Conservation (phyloP, 2,329 filamentous ascomycete species). For the Alternaria consortialis region DNA sequence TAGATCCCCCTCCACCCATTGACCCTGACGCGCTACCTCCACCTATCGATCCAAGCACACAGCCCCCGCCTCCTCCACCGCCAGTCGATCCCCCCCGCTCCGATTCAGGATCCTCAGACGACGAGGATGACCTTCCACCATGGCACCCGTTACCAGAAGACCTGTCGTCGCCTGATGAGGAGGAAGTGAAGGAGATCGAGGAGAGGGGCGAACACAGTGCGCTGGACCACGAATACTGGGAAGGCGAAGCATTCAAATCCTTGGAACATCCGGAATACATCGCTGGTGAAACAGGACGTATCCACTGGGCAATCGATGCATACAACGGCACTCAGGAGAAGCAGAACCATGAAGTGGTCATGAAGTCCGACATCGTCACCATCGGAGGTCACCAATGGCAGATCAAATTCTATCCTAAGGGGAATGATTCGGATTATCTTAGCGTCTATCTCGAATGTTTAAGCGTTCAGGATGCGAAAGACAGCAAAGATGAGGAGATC, state of each 20-base stretch:
- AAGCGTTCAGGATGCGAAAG: conserved; percentile 50
- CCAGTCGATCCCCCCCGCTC: conserved; percentile 41
- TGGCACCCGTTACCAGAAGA: conserved; percentile 68
- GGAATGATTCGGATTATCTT: conserved; percentile 66
- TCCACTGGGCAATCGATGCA: conserved; percentile 67
- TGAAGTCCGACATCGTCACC: conserved; percentile 65
- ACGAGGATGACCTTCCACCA: conserved; percentile 49
- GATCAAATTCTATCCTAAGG: conserved; percentile 71
- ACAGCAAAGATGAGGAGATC: conserved; percentile 7
- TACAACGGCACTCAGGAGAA: conserved; percentile 69
- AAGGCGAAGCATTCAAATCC: conserved; percentile 63
- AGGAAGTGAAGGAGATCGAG: conserved; percentile 67
- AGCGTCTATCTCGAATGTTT: conserved; percentile 70
- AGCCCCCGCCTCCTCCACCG: conserved; percentile 46
- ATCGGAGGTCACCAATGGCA: conserved; percentile 71
- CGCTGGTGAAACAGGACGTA: conserved; percentile 62
- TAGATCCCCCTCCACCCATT: conserved; percentile 34
- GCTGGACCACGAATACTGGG: conserved; percentile 67
- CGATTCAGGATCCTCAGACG: conserved; percentile 47
- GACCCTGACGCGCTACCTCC: conserved; percentile 24
- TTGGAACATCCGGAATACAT: conserved; percentile 67
- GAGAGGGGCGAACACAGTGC: conserved; percentile 62
- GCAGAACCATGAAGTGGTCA: conserved; percentile 66
- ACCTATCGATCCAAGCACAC: conserved; percentile 29
- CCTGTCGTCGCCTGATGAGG: conserved; percentile 62